Percentiles rank a stretch among this genome's conserved stretches.
phyloP scores from a whole-genome alignment of 805 yeast species.

The Saccharomyces paradoxus region DNA sequence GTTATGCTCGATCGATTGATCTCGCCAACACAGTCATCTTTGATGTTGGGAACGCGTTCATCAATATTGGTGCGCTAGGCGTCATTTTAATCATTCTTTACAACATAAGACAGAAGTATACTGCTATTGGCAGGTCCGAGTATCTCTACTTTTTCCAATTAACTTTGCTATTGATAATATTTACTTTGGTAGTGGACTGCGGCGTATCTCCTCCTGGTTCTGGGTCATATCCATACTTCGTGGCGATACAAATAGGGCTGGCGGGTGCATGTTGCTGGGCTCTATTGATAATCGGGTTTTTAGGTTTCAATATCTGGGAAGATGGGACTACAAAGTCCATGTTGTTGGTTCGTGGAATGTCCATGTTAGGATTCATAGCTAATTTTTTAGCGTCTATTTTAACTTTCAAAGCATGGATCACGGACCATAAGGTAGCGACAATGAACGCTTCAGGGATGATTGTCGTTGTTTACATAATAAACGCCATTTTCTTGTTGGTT shows the following conservation, averaged over 20 bases:
- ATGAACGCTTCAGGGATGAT: conserved; percentile 60
- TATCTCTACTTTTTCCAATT: conserved; percentile 66
- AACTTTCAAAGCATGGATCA: conserved; percentile 64
- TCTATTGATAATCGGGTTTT: conserved; percentile 62
- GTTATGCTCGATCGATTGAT: conserved; percentile 81
- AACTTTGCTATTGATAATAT: conserved; percentile 47
- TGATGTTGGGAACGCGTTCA: conserved; percentile 79
- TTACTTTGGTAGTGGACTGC: conserved; percentile 74
- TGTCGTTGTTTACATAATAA: conserved; percentile 60
- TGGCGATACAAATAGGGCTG: conserved; percentile 69
- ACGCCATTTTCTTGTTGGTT: conserved; percentile 53
- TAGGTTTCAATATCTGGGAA: conserved; percentile 89
- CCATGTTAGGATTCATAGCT: conserved; percentile 51
- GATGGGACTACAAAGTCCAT: conserved; percentile 74
- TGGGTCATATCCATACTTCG: conserved; percentile 67
- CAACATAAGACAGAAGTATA: conserved; percentile 74
- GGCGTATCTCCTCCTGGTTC: conserved; percentile 90
- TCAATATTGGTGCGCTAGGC: conserved; percentile 66
- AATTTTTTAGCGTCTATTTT: conserved; percentile 61
- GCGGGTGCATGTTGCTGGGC: conserved; percentile 65
- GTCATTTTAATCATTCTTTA: conserved; percentile 63
- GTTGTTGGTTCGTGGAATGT: conserved; percentile 43
- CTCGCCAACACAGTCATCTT: conserved; percentile 87
- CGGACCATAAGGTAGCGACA: conserved; percentile 36
- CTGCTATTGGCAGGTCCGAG: conserved; percentile 90